Evolutionary conservation across 2,329 filamentous ascomycete genomes (phyloP).

Genomic region (Byssochlamys sp.): DNA sequence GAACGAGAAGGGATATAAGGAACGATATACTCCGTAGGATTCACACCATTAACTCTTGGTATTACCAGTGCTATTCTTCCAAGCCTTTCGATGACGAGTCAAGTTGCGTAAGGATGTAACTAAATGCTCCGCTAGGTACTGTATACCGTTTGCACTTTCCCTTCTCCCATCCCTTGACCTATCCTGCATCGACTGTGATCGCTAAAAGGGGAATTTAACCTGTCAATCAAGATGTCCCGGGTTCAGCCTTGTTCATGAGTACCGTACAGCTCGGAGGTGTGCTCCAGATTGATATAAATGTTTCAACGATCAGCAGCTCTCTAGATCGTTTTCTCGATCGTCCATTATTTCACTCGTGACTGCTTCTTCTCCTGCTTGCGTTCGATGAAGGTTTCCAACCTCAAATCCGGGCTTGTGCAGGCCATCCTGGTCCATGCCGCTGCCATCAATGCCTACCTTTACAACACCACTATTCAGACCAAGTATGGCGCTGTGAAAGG

Average conservation of each 20-base stretch:
- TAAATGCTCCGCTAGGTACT: neutral
- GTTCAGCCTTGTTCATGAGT: neutral
- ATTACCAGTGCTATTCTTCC: neutral
- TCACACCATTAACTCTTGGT: neutral
- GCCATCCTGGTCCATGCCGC: neutral
- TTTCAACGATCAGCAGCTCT: neutral
- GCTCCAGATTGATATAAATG: neutral
- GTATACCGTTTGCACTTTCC: neutral
- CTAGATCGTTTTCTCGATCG: neutral
- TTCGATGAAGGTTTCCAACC: neutral
- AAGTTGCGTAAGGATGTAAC: neutral
- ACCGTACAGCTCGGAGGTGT: neutral
- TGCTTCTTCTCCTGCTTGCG: neutral
- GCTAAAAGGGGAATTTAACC: neutral
- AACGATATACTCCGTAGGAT: neutral
- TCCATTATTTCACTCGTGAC: neutral
- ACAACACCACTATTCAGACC: neutral
- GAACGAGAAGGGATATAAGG: neutral
- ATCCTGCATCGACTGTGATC: neutral
- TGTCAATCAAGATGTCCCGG: neutral
- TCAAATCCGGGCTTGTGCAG: neutral
- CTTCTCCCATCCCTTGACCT: neutral
- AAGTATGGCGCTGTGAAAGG: neutral
- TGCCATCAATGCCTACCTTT: neutral
- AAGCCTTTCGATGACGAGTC: neutral